Evolutionary conservation across 257 asterid species (phyloP).

Genomic region (Solanum lycopersicoides): DNA sequence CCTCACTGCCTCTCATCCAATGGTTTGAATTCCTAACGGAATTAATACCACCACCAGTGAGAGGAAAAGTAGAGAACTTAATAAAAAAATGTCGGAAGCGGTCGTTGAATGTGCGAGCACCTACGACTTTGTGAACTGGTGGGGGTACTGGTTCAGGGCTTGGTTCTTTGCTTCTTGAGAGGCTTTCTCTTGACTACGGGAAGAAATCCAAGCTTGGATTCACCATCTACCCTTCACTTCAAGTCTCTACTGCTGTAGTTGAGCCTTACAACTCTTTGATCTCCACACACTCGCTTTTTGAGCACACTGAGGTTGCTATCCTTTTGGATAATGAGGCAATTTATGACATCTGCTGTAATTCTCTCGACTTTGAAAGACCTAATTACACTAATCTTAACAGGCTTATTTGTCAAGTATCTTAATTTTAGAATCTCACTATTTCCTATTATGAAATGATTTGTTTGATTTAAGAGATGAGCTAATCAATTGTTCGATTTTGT

Average conservation of each 20-base stretch:
- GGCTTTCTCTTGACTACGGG: conserved; percentile 89
- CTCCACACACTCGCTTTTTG: conserved; percentile 85
- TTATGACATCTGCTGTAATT: conserved; percentile 87
- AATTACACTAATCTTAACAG: conserved; percentile 89
- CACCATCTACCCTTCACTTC: conserved; percentile 90
- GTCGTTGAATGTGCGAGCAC: no score
- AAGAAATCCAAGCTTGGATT: conserved; percentile 82
- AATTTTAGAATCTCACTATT: neutral
- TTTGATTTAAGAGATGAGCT: neutral
- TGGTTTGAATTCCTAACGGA: no score
- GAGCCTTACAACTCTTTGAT: conserved; percentile 92
- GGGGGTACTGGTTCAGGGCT: conserved; percentile 95
- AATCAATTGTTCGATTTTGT: no score
- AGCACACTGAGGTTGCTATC: conserved; percentile 92
- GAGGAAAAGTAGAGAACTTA: no score
- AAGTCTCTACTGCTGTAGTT: conserved; percentile 88
- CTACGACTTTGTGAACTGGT: conserved; percentile 10
- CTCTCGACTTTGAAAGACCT: conserved; percentile 85
- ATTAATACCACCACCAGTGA: no score
- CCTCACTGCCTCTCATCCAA: no score
- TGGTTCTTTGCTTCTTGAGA: conserved; percentile 76
- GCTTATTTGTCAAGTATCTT: conserved; percentile 73
- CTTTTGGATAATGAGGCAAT: conserved; percentile 91
- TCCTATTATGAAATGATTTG: neutral
- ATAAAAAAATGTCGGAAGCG: no score